phyloP scores from a whole-genome alignment of 345 rosid genomes.

The Arabidopsis arenosa region DNA sequence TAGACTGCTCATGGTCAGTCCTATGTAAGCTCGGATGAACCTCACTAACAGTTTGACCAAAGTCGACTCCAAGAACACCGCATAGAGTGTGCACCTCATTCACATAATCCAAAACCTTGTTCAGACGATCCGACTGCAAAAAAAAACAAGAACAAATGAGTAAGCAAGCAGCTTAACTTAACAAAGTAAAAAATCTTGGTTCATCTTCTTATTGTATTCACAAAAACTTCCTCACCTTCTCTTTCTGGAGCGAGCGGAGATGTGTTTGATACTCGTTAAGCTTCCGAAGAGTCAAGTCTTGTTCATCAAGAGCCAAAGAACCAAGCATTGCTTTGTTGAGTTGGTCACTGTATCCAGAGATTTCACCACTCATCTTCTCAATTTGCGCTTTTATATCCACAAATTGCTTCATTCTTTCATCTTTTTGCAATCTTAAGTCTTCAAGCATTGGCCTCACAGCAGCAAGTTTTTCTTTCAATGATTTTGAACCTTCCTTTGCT shows the following conservation, averaged over 20 bases:
- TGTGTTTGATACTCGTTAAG: conserved; percentile 78
- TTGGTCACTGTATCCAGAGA: conserved; percentile 63
- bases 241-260: conserved; percentile 80
- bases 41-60: conserved; percentile 77
- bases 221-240: conserved; percentile 59
- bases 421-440: conserved; percentile 71
- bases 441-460: conserved; percentile 75
- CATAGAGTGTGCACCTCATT: conserved; percentile 88
- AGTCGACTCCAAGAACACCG: conserved; percentile 85
- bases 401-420: conserved; percentile 80
- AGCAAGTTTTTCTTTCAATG: conserved; percentile 83
- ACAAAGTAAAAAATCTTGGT: background rate
- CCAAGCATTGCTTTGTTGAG: conserved; percentile 41
- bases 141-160: conserved; percentile 31
- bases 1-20: conserved; percentile 68
- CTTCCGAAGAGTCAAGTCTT: conserved; percentile 79
- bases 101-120: conserved; percentile 74
- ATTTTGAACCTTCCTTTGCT: conserved; percentile 56
- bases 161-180: conserved; percentile 12
- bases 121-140: conserved; percentile 85
- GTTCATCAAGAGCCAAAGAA: conserved; percentile 71
- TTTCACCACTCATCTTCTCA: conserved; percentile 80
- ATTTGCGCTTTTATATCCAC: conserved; percentile 73
- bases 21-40: conserved; percentile 91
- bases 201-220: background rate